Evolutionary conservation across 257 asterid species (phyloP).

Genomic region (Scutellaria barbata): DNA sequence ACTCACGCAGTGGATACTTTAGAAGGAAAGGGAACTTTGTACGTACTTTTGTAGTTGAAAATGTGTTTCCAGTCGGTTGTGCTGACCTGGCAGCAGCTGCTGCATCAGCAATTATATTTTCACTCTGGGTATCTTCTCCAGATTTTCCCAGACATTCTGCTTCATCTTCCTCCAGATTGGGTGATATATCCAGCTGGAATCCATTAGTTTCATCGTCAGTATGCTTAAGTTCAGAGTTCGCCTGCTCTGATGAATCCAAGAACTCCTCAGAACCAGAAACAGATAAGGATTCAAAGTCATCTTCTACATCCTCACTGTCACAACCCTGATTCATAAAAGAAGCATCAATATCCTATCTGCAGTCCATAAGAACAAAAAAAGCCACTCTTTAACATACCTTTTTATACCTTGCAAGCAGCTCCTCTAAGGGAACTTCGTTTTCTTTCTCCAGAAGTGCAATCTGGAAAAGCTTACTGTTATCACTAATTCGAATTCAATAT

Average conservation of each 20-base stretch:
- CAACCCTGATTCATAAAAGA: constrained; percentile 54
- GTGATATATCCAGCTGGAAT: constrained; percentile 41
- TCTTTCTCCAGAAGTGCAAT: constrained; percentile 85
- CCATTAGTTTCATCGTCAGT: constrained; percentile 52
- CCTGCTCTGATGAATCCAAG: constrained; percentile 49
- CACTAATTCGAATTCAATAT: constrained; percentile 32
- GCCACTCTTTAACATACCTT: constrained; percentile 64
- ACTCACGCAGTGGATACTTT: constrained; percentile 96
- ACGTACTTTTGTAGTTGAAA: constrained; percentile 90
- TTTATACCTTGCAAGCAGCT: constrained; percentile 91
- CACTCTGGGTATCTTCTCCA: constrained; percentile 72
- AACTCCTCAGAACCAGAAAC: constrained; percentile 70
- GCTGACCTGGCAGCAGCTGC: constrained; percentile 99
- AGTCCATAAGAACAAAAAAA: constrained; percentile 31
- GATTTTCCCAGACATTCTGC: constrained; percentile 54
- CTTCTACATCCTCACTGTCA: constrained; percentile 49
- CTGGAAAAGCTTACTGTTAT: constrained; percentile 52
- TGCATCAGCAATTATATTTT: constrained; percentile 84
- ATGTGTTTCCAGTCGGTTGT: constrained; percentile 98
- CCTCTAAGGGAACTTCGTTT: constrained; percentile 84
- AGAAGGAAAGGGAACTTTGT: constrained; percentile 97
- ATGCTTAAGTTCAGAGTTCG: constrained; percentile 46
- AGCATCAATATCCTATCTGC: constrained; percentile 36
- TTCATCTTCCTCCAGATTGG: constrained; percentile 53
- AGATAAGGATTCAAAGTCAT: constrained; percentile 50